Base-by-base conservation (phyloP, 345 rosid species). In the Bruguiera gymnorhiza region DNA sequence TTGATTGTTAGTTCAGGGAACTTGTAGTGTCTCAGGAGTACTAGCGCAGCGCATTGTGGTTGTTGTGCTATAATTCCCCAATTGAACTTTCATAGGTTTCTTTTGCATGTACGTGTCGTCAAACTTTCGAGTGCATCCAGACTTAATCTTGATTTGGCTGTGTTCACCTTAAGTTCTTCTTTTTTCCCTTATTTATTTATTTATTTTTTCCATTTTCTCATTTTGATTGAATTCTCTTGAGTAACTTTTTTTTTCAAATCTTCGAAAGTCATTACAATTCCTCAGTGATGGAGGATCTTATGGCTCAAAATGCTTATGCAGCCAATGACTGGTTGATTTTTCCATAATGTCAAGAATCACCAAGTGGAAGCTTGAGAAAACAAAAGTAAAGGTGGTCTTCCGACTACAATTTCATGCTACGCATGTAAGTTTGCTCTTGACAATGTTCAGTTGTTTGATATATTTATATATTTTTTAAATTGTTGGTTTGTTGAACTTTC, bases 351-450 rank as follows among this genome's bases (percentile, higher is more conserved):
- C 97, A 73, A 91, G 96, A 80, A 67, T 83, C 54, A 67, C 92
- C 6, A 91, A 80, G 85, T 92, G 97, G 99, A 89, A 87, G 83
- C 76, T 83, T 63, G 99, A 94, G 88, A 94, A 94, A 84, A 88
- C 92, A 53, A 94, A 94, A 88, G 87, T 86, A 37, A 94, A 94
- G 83, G 96, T 94, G 50, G 98, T 94, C 66, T 94, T 94, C 77
- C 88, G 99, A 46, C 84, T 94, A 55, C 99, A 91, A 68, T 94
- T 94, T 73, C 96, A 94, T 73, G 97, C 99, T 68, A 94, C 97
- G 10, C 93, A 94, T 82, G 99, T 94, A 88, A 82, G 96, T 83
- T 72, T 70, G 29, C 20, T 48, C 73, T 62, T 51, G 18, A 46
- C 3, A 51, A 20, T 52, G 29, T 11, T 65, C 15, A 16, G 6